phyloP scores from a whole-genome alignment of 345 rosid genomes.

The Aquilaria malaccensis region DNA sequence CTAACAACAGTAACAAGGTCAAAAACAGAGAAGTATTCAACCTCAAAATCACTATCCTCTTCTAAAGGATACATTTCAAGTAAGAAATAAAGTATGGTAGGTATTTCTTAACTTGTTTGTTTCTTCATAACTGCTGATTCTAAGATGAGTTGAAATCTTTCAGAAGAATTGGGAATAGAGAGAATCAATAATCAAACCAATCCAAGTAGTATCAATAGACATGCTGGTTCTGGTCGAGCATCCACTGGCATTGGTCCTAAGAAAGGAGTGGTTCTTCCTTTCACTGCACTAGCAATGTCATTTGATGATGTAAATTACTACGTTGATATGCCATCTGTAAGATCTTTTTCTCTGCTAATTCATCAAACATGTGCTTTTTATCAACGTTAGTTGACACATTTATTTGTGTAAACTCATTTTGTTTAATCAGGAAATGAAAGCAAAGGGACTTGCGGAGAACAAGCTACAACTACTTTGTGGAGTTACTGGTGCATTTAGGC shows the following conservation, averaged over 20 bases:
- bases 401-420: background rate
- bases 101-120: background rate
- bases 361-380: too few relatives aligned
- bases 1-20: slow-evolving; percentile 11
- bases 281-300: slow-evolving; percentile 75
- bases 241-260: slow-evolving; percentile 31
- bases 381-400: too few relatives aligned
- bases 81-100: slow-evolving; percentile 13
- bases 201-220: slow-evolving; percentile 21
- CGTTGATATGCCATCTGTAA: slow-evolving; percentile 81
- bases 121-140: background rate
- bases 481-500: slow-evolving; percentile 84
- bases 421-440: slow-evolving; percentile 70
- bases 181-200: slow-evolving; percentile 20
- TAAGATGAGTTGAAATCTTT: slow-evolving; percentile 1
- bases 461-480: slow-evolving; percentile 64
- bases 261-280: slow-evolving; percentile 83
- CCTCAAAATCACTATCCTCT: slow-evolving; percentile 26
- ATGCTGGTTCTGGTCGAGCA: slow-evolving; percentile 23
- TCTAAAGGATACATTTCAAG: slow-evolving; percentile 36
- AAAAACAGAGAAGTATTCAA: slow-evolving; percentile 7
- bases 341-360: slow-evolving; percentile 8
- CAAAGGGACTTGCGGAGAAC: slow-evolving; percentile 63
- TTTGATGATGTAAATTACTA: slow-evolving; percentile 56
- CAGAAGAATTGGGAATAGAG: slow-evolving; percentile 41